Base-by-base conservation (phyloP, 73 alveolate species). In the Paramecium biaurelia region DNA sequence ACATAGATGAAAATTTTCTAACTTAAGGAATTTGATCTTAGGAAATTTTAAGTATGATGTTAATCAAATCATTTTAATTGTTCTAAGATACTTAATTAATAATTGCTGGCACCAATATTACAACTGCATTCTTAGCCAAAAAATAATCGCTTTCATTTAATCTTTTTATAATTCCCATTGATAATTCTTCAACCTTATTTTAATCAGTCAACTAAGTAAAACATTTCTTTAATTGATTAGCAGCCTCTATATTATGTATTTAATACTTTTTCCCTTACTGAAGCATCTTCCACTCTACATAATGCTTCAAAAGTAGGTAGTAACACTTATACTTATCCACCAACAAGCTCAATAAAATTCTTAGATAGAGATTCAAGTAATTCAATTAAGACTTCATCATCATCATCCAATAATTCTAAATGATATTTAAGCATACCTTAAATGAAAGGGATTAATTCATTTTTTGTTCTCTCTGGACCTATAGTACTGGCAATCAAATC, bases 381-480 rank as follows among this genome's bases (percentile, higher is more conserved):
- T 41, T 95, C 98, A 8, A 97, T 92, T 21, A 98, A 97, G 53
- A 97, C 98, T 92, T 97, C 99, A 76, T 98, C 99, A 67, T 98
- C 99, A 92, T 98, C 99, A 85, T 98, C 99, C 86, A 96, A 43
- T 82, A 96, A 84, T 85, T 96, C 99, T 95, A 92, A 34, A 53
- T n/a, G 34, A 47, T 37, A 70, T 28, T 70, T 24, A 14, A 11
- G 30, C n/a, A 38, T 95, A 97, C 98, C 98, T 89, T 85, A 88
- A 63, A 97, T 92, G 94, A 97, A 98, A 59, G 99, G 99, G 28
- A 98, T 87, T 56, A 98, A 94, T 93, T 98, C 99, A 85, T 89
- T 95, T 72, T 98, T 94, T 28, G 99, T 95, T 85, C 99, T 94
- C 76, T 97, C 99, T 23, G 95, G 96, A 23, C 99, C 99, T 84